Conservation (phyloP, 768 basidiomycete genomes). For the Amanita subjunquillea region DNA sequence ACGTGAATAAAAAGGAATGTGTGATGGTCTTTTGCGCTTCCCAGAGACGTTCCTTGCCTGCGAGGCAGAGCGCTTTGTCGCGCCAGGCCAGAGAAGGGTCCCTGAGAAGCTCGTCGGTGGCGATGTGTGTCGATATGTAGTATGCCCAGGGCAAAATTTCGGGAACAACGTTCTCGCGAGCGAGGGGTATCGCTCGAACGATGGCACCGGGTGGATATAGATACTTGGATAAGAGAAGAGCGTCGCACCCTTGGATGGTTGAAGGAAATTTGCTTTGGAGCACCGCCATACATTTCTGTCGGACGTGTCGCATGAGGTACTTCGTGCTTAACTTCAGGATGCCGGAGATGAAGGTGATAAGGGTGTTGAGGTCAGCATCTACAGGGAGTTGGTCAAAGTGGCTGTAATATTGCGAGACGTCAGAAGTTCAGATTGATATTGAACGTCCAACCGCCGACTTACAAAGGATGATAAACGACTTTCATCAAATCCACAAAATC, state of each 20-base stretch:
- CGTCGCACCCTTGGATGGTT: conserved; percentile 27
- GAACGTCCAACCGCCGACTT: conserved; percentile 11
- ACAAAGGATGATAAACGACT: conserved; percentile 29
- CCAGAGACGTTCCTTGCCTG: conserved; percentile 29
- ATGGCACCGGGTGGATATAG: conserved; percentile 26
- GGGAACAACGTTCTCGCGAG: conserved; percentile 27
- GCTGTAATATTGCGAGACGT: conserved; percentile 11
- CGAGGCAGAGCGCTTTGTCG: conserved; percentile 30
- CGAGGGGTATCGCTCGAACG: conserved; percentile 30
- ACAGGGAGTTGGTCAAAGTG: conserved; percentile 27
- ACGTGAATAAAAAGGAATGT: conserved; percentile 26
- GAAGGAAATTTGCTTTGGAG: conserved; percentile 32
- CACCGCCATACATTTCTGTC: conserved; percentile 27
- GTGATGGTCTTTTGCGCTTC: conserved; percentile 26
- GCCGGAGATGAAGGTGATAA: conserved; percentile 30
- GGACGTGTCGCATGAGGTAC: conserved; percentile 26
- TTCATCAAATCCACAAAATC: conserved; percentile 26
- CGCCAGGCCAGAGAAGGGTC: conserved; percentile 27
- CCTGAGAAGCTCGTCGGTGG: conserved; percentile 21
- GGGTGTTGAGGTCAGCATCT: conserved; percentile 20
- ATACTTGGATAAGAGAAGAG: conserved; percentile 24
- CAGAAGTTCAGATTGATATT: neutral
- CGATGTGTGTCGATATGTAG: conserved; percentile 32
- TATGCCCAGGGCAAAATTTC: conserved; percentile 35
- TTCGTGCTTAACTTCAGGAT: conserved; percentile 34